Percentiles rank a stretch among this genome's conserved stretches.
Evolutionary conservation across 2,329 filamentous ascomycete species (phyloP).

Genomic region (Gliomastix tumulicola): DNA sequence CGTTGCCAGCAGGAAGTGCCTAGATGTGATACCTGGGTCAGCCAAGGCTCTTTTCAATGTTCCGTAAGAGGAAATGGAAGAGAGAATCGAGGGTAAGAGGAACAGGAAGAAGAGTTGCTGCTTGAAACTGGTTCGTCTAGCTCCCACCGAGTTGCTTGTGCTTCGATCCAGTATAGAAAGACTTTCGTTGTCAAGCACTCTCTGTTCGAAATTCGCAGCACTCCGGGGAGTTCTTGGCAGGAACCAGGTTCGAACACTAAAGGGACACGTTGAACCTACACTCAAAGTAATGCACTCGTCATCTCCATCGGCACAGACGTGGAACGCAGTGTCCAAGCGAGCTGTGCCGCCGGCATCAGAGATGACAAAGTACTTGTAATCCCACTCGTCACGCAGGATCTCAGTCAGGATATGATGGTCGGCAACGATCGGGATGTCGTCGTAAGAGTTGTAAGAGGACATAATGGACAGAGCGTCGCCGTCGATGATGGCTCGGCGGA

Average conservation of each 20-base stretch:
- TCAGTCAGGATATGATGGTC: conserved; percentile 60
- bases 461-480: conserved; percentile 62
- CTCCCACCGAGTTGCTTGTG: too few species aligned
- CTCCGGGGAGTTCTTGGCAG: too few species aligned
- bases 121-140: too few species aligned
- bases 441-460: conserved; percentile 69
- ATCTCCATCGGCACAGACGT: conserved; percentile 54
- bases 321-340: conserved; percentile 56
- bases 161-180: too few species aligned
- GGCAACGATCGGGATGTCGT: conserved; percentile 62
- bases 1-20: conserved; percentile 60
- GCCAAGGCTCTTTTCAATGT: too few species aligned
- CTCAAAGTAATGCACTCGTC: conserved; percentile 61
- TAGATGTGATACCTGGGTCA: conserved; percentile 16
- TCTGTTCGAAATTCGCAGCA: too few species aligned
- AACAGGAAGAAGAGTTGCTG: too few species aligned
- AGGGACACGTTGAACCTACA: too few species aligned
- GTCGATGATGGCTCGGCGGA: conserved; percentile 66
- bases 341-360: conserved; percentile 65
- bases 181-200: too few species aligned
- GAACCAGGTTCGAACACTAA: too few species aligned
- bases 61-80: too few species aligned
- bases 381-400: conserved; percentile 66
- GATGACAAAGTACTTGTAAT: conserved; percentile 61
- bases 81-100: too few species aligned